Conservation (phyloP, 2,329 filamentous ascomycete genomes). For the Coniochaeta sp. region DNA sequence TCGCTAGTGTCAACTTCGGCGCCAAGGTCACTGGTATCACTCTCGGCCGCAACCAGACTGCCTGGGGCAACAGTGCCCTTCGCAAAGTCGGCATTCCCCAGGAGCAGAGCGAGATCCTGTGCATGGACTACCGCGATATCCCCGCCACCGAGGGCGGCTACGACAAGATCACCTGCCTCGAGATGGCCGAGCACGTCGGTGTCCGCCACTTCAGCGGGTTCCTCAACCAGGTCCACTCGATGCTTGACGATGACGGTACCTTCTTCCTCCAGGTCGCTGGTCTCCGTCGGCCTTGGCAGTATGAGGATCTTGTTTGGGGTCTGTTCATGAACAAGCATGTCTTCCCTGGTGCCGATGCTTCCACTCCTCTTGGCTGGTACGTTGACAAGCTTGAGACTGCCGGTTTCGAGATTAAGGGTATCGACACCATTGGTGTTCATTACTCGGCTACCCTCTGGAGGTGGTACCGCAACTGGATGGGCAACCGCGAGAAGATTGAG, state of each 20-base stretch:
- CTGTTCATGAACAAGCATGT: constrained; percentile 99
- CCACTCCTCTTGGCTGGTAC: constrained; percentile 84
- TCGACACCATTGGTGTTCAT: constrained; percentile 94
- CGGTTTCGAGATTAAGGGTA: constrained; percentile 82
- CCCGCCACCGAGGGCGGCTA: constrained; percentile 71
- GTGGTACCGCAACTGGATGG: constrained; percentile 99
- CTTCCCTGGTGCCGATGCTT: constrained; percentile 95
- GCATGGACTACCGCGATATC: constrained; percentile 96
- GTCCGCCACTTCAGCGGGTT: constrained; percentile 80
- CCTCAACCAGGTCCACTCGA: constrained; percentile 80
- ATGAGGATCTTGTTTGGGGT: constrained; percentile 96
- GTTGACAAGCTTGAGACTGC: constrained; percentile 78
- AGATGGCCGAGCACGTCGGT: constrained; percentile 99
- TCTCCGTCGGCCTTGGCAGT: constrained; percentile 92
- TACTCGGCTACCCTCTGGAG: constrained; percentile 95
- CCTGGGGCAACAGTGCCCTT: constrained; percentile 89
- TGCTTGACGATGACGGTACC: constrained; percentile 92
- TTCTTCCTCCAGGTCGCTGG: constrained; percentile 97
- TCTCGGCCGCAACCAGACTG: constrained; percentile 91
- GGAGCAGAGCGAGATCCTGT: constrained; percentile 84
- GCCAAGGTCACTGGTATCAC: constrained; percentile 80
- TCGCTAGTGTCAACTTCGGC: constrained; percentile 87
- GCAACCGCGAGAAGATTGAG: constrained; percentile 83
- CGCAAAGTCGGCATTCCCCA: constrained; percentile 76
- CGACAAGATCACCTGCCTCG: constrained; percentile 93